Base-by-base conservation (phyloP, 768 basidiomycete genomes). In the Saitozyma sp. region DNA sequence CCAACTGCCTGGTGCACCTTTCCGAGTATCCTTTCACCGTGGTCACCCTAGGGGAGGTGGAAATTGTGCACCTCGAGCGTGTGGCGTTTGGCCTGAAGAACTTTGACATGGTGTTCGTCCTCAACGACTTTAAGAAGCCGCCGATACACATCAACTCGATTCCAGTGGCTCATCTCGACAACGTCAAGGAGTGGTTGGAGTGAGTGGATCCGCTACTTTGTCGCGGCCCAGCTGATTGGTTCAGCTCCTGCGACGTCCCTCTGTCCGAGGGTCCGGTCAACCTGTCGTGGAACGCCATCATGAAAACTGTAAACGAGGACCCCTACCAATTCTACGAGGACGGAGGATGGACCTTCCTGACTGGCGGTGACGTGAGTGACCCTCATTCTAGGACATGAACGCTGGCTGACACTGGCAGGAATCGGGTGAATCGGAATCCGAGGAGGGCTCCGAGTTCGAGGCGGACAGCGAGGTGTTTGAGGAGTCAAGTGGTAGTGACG, bases 181-280 rank as follows among this genome's bases (percentile, higher is more conserved):
- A 94, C 68, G 94, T 99, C 66, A 98, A 97, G 81, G 94, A 96
- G 74, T 99, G 96, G 96, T 85, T 99, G 19, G 93, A 99, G 92
- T 97, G 77, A 67, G 91, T 80, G 0, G 6, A 0, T 83, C 11
- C 17, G 29, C 51, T 51, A 56, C 58, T 6, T 17, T 20, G 48
- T 10, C 8, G 46, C 20, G n/a, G 13, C 13, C 20, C 55, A 19
- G 61, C 63, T 67, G 56, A 66, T 39, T 1, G 3, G 37, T 8
- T 11, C 66, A 97, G 94, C 75, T 97, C 94, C 6, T 93, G 97
- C 59, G 96, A 99, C 75, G 94, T 99, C 61, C 89, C 96, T 8
- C 85, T 96, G 81, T 89, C 89, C 51, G 95, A 97, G 80, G 90
- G 94, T 6, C 91, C 92, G 8, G 92, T 99, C 82, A 98, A 98